phyloP scores from a whole-genome alignment of 768 basidiomycete species.

The Lentinus brumalis region DNA sequence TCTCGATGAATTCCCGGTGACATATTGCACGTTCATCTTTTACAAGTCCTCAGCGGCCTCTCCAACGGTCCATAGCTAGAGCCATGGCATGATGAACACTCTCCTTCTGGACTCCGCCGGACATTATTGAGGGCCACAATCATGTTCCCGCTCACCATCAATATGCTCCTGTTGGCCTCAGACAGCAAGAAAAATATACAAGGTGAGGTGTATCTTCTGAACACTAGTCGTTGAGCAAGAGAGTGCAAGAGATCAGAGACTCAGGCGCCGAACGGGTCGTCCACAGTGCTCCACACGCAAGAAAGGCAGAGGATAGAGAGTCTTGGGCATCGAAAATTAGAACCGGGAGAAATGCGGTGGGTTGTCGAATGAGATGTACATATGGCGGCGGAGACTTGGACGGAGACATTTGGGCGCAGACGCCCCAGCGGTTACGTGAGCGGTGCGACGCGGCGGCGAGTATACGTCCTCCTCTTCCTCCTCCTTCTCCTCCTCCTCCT shows the following conservation, averaged over 20 bases:
- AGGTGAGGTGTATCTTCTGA: no score
- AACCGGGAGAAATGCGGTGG: no score
- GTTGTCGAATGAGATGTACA: background rate
- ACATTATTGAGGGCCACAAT: no score
- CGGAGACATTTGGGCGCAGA: background rate
- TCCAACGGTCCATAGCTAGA: no score
- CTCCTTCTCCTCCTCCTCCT: background rate
- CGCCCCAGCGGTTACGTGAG: constrained; percentile 18
- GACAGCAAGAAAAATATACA: no score
- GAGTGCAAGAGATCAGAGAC: background rate
- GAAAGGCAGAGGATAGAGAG: background rate
- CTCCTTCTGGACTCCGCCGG: no score
- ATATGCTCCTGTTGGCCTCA: no score
- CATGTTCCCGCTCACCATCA: no score
- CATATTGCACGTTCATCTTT: no score
- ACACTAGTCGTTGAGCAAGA: background rate
- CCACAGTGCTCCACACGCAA: background rate
- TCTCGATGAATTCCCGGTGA: no score
- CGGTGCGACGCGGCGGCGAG: constrained; percentile 14
- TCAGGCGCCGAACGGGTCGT: background rate
- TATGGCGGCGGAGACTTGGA: background rate
- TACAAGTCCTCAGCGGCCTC: no score
- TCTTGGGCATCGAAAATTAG: background rate
- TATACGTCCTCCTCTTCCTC: background rate
- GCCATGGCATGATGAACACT: no score